Percentiles rank a stretch among this genome's conserved stretches.
phyloP scores from a whole-genome alignment of 2,329 filamentous ascomycete species.

The Aureobasidium subglaciale region DNA sequence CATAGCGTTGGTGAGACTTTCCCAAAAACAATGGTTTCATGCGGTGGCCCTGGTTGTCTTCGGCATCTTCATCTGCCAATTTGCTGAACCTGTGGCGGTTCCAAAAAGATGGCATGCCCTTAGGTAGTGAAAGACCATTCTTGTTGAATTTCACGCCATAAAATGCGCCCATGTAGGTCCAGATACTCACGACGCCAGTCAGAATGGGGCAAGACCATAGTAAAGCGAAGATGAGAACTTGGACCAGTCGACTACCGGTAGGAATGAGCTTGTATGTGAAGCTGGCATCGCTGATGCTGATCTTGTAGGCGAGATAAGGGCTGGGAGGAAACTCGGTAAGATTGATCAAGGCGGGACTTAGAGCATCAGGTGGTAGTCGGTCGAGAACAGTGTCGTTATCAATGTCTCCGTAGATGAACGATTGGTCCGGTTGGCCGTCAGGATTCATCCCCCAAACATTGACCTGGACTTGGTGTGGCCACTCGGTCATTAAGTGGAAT shows the following conservation, averaged over 20 bases:
- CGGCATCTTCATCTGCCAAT: conserved; percentile 23
- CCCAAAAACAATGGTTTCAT: conserved; percentile 29
- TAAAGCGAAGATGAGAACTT: conserved; percentile 49
- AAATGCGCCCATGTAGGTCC: conserved; percentile 54
- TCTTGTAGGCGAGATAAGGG: conserved; percentile 49
- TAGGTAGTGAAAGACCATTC: conserved; percentile 42
- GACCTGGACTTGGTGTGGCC: conserved; percentile 54
- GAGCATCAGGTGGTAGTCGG: conserved; percentile 52
- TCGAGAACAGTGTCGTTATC: conserved; percentile 55
- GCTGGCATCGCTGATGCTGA: conserved; percentile 50
- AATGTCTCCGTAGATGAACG: conserved; percentile 54
- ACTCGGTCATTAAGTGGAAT: conserved; percentile 56
- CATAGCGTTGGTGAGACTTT: conserved; percentile 18
- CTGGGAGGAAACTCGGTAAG: conserved; percentile 49
- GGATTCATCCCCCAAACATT: conserved; percentile 63
- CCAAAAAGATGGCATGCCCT: conserved; percentile 30
- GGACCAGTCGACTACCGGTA: conserved; percentile 46
- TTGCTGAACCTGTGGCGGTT: conserved; percentile 25
- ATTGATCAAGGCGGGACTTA: conserved; percentile 51
- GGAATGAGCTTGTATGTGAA: conserved; percentile 47
- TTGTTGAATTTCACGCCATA: conserved; percentile 59
- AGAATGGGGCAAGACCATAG: conserved; percentile 48
- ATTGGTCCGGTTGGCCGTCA: conserved; percentile 54
- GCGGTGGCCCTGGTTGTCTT: conserved; percentile 26
- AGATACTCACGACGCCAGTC: conserved; percentile 45